Base-by-base conservation (phyloP, 805 yeast genomes). In the Suhomyces xylopsoci region DNA sequence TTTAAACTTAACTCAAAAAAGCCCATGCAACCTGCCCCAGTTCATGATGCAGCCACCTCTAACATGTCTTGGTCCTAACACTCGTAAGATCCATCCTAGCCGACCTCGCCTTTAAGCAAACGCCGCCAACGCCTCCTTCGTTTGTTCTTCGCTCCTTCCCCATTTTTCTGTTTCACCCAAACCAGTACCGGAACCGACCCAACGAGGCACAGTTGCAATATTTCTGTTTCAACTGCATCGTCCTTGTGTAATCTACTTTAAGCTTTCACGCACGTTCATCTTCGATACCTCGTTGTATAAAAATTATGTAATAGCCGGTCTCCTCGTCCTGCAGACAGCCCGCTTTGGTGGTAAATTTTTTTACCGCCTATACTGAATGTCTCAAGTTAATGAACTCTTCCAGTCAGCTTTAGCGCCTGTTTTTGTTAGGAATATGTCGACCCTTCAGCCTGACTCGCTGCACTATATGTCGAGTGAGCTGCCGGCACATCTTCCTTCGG, bases 371-470 rank as follows among this genome's bases (percentile, higher is more conserved):
- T 9, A 19, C 19, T 38, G 6, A 38, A 17, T 19, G 14, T 38
- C 15, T 7, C 22, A 7, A 38, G 42, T n/a, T 32, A n/a, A 32
- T 32, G 36, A 32, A 32, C 36, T n/a, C 17, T 32, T 32, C 36
- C 17, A 32, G 17, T 32, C 17, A 32, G 36, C 36, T 32, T n/a
- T n/a, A 32, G 36, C 17, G 36, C 36, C 17, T 32, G 17, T 32
- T 32, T 14, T 32, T 32, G 36, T 14, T n/a, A 2, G 15, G 15
- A 45, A 17, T 36, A 47, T 47, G 49, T 34, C 49, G 17, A 47
- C 43, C 32, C 40, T 34, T 38, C 49, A 19, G 49, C 24, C 43
- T n/a, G 49, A 47, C 20, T 20, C 49, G 40, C 42, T 36, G 12
- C 49, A 38, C 42, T 19, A 19, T 17, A 38, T 38, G 24, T 38